phyloP scores from a whole-genome alignment of 352 stramenopile genomes.

The Elongisporangium undulatum region DNA sequence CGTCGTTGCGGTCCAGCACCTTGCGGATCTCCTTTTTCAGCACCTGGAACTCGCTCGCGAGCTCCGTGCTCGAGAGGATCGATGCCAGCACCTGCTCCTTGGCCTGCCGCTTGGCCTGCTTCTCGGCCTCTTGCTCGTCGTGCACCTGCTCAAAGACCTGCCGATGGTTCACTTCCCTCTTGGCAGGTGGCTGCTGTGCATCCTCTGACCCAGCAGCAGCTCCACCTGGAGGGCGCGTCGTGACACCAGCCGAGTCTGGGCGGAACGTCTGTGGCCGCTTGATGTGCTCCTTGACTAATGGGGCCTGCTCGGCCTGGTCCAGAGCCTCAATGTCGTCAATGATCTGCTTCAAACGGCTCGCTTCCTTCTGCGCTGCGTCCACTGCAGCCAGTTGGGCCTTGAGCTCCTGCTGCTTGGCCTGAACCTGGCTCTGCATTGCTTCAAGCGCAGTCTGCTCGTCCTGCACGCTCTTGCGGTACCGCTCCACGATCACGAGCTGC shows the following conservation, averaged over 20 bases:
- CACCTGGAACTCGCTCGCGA: conserved; percentile 44
- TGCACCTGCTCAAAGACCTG: conserved; percentile 44
- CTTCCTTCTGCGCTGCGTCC: neutral
- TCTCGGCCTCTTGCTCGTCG: conserved; percentile 4
- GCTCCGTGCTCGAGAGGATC: conserved; percentile 38
- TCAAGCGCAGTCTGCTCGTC: conserved; percentile 17
- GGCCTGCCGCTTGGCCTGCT: conserved; percentile 16
- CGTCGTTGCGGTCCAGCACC: conserved; percentile 55
- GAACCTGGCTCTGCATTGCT: conserved; percentile 10
- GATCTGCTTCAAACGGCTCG: conserved; percentile 26
- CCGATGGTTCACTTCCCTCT: conserved; percentile 16
- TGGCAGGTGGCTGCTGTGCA: conserved; percentile 1
- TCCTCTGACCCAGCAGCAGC: conserved; percentile 9
- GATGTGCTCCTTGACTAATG: conserved; percentile 53
- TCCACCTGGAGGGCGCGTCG: conserved; percentile 1
- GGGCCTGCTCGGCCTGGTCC: conserved; percentile 47
- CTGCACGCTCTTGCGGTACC: conserved; percentile 30
- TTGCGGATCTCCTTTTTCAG: conserved; percentile 75
- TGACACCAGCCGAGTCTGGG: conserved; percentile 20
- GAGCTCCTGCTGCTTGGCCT: conserved; percentile 15
- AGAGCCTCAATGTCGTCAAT: conserved; percentile 63
- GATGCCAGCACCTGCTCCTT: conserved; percentile 47
- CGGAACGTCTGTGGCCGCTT: conserved; percentile 36
- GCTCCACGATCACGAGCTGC: conserved; percentile 53
- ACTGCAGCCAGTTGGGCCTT: neutral